Evolutionary conservation across 2,329 filamentous ascomycete genomes (phyloP), one percentile per base, ranked within the genome.

Genomic region (Emericellopsis cladophorae): DNA sequence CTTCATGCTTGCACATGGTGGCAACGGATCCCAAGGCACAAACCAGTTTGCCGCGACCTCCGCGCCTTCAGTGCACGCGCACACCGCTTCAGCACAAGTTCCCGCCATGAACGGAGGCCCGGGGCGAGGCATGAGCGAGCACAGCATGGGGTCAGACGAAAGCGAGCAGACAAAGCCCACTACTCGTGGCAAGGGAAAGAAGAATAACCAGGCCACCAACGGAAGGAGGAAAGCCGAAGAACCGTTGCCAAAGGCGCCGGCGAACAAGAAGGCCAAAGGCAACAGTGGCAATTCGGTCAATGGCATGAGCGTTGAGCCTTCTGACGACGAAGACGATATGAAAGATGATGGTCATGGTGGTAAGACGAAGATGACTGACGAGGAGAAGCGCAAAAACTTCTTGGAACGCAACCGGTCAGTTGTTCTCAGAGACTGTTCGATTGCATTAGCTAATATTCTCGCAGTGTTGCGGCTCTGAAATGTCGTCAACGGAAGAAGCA

Each of bases 401-500:
- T 69, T 98, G 3, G 92, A 98, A 57, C 75, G 92, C 23, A 98
- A 98, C 60, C 80, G 90, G 90, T 94, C 77, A 53, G 77, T 65
- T 37, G 23, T n/a, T 7, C 21, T 16, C 18, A 15, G 37, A 33
- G 5, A 9, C 4, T 23, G 4, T 14, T 32, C 8, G 18, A 26
- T 18, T 3, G 5, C 31, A 18, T 18, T 5, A 11, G 23, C 48
- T 45, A 12, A 15, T 22, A 7, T 15, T 10, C 34, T 8, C 18
- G 48, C 16, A 95, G 92, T 57, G 88, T 98, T 48, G 92, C 92
- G 46, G 92, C 92, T 4, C 70, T 98, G 44, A 98, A 98, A 58
- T 98, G 92, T 62, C 83, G 92, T 45, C 92, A 98, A 61, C 79
- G 92, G 16, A 98, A 98, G 72, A 98, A 98, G 72, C 92, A 96